These are phyloP conservation scores for Apium graveolens DNA, from an alignment of 129 eudicot genomes.

Conservation along the genomic window DNA sequence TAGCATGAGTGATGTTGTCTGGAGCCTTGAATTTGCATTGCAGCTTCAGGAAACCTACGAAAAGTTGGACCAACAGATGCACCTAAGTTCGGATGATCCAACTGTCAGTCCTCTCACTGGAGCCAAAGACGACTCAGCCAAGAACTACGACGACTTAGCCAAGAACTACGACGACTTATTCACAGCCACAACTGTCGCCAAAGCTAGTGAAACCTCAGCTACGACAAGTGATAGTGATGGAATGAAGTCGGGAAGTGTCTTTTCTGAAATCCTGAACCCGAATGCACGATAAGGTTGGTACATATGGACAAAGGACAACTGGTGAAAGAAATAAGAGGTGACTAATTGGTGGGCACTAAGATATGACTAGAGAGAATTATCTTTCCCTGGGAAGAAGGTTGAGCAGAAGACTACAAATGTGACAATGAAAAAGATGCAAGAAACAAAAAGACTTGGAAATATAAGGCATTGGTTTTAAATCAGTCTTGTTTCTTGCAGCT, in stretches of 20 bases:
- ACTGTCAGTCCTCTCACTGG: not conserved
- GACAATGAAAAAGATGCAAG: not conserved
- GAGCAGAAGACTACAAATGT: not conserved
- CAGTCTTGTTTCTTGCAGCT: not conserved
- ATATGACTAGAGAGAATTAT: not conserved
- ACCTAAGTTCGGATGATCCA: not conserved
- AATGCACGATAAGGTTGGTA: not conserved
- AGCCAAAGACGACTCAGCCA: not conserved
- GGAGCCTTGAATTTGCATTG: constrained; percentile 20
- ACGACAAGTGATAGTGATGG: not conserved
- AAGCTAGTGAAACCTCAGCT: not conserved
- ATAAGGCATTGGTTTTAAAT: not conserved
- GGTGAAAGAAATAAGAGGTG: not conserved
- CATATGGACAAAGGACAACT: constrained; percentile 3
- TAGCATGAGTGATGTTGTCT: constrained; percentile 9
- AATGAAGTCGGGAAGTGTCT: constrained; percentile 4
- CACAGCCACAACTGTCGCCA: not conserved
- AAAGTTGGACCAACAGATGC: not conserved
- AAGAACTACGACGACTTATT: not conserved
- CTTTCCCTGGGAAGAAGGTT: not conserved
- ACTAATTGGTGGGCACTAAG: not conserved
- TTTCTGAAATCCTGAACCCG: constrained; percentile 7
- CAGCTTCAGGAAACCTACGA: constrained; percentile 20
- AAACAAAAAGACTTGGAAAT: not conserved
- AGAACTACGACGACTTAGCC: not conserved